These are phyloP conservation scores for Termitomyces sp. DNA, from an alignment of 768 basidiomycete genomes.

Conservation along the genomic window DNA sequence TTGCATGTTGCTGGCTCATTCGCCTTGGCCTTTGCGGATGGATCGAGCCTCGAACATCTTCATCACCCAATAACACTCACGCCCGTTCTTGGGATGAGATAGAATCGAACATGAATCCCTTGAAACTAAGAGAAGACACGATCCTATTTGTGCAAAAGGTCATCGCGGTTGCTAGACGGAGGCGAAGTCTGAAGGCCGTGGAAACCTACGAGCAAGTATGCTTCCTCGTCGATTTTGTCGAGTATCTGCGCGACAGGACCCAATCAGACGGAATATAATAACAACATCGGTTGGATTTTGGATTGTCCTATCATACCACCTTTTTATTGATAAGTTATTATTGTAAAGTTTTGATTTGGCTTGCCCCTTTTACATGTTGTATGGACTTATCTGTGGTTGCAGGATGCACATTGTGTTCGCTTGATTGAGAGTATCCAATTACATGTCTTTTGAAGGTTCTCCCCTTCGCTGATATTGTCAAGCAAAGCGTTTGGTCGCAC, in stretches of 20 bases:
- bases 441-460: not conserved
- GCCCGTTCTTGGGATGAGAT: not conserved
- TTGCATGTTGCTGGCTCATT: slow-evolving; percentile 90
- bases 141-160: slow-evolving; percentile 66
- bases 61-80: not conserved
- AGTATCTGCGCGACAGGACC: slow-evolving; percentile 37
- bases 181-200: slow-evolving; percentile 85
- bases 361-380: not conserved
- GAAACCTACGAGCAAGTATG: slow-evolving; percentile 92
- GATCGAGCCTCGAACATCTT: slow-evolving; percentile 25
- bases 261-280: not conserved
- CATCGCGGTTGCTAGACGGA: slow-evolving; percentile 64
- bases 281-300: not conserved
- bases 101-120: not conserved
- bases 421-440: not conserved
- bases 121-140: slow-evolving; percentile 31
- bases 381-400: not conserved
- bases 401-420: not conserved
- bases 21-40: slow-evolving; percentile 87
- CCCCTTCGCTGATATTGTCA: not conserved
- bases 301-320: not conserved
- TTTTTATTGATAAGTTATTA: slow-evolving; percentile 10
- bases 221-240: slow-evolving; percentile 75
- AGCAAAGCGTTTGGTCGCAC: too few species aligned
- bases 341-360: not conserved